These are phyloP conservation scores for Rostrohypoxylon terebratum DNA, from an alignment of 495 filamentous ascomycete species.

Conservation along the genomic window DNA sequence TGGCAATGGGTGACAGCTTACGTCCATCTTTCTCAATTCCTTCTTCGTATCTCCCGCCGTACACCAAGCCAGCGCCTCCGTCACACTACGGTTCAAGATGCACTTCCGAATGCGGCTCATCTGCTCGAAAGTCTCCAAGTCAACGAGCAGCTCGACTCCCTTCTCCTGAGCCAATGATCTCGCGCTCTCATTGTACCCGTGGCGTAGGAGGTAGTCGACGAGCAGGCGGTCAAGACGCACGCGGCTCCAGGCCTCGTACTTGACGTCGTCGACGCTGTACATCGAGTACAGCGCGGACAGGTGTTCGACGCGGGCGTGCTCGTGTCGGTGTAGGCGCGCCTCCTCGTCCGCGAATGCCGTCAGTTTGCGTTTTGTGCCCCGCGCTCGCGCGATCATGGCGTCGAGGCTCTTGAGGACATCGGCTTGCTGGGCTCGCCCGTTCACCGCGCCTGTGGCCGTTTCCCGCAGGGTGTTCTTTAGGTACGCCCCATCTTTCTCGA, in stretches of 20 bases:
- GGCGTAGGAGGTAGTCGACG: conserved; percentile 88
- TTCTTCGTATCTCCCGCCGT: conserved; percentile 81
- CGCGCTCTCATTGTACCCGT: conserved; percentile 84
- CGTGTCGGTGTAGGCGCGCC: conserved; percentile 74
- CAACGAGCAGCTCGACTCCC: conserved; percentile 76
- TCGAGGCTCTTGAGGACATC: conserved; percentile 83
- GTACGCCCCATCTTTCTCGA: conserved; percentile 81
- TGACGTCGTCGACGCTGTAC: conserved; percentile 86
- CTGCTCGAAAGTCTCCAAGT: conserved; percentile 87
- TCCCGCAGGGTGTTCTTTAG: conserved; percentile 77
- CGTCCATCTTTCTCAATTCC: conserved; percentile 83
- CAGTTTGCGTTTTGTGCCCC: conserved; percentile 88
- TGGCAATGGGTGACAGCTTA: conserved; percentile 54
- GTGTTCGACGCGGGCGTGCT: conserved; percentile 80
- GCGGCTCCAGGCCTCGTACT: conserved; percentile 91
- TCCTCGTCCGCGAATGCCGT: conserved; percentile 81
- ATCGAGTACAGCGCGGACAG: conserved; percentile 82
- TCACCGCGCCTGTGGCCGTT: conserved; percentile 74
- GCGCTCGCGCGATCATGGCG: conserved; percentile 83
- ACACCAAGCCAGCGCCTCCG: conserved; percentile 89
- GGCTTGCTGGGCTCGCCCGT: conserved; percentile 72
- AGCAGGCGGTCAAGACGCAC: conserved; percentile 83
- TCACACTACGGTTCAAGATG: conserved; percentile 75
- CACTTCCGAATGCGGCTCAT: conserved; percentile 80
- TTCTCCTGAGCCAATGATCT: conserved; percentile 76